Conservation (phyloP, 192 early-diverging fungal genomes). For the Backusella circina region DNA sequence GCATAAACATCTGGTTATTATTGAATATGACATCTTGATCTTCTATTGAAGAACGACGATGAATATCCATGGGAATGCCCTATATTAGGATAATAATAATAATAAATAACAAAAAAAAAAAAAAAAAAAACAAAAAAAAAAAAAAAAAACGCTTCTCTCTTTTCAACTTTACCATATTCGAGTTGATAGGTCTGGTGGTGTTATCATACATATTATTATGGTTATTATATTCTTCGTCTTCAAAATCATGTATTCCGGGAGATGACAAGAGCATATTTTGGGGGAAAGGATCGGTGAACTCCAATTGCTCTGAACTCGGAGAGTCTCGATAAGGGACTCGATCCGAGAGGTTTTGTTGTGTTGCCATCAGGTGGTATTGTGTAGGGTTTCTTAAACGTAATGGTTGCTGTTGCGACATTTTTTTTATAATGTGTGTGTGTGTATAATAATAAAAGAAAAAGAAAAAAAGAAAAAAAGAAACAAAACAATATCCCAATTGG, state of each 20-base stretch:
- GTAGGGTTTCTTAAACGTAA: conserved; percentile 9
- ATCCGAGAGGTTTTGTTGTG: background rate
- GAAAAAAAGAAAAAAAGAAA: background rate
- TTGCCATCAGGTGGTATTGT: conserved; percentile 3
- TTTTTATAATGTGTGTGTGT: too few species aligned
- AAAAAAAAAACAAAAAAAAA: background rate
- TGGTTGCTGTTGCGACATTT: background rate
- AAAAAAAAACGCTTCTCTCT: background rate
- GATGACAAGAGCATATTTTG: background rate
- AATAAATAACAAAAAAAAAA: background rate
- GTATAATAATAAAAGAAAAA: background rate
- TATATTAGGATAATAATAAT: background rate
- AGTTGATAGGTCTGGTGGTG: background rate
- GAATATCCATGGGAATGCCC: conserved; percentile 3
- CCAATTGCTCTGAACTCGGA: background rate
- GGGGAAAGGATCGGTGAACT: background rate
- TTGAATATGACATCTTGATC: background rate
- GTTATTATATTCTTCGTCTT: background rate
- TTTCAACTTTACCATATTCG: background rate
- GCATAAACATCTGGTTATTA: background rate
- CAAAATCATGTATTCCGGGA: background rate
- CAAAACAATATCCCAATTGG: background rate
- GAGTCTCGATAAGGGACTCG: background rate
- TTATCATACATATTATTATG: background rate
- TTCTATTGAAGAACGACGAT: conserved; percentile 1